Evolutionary conservation across 495 filamentous ascomycete species (phyloP).

Genomic region (Staphylotrichum tortipilum): DNA sequence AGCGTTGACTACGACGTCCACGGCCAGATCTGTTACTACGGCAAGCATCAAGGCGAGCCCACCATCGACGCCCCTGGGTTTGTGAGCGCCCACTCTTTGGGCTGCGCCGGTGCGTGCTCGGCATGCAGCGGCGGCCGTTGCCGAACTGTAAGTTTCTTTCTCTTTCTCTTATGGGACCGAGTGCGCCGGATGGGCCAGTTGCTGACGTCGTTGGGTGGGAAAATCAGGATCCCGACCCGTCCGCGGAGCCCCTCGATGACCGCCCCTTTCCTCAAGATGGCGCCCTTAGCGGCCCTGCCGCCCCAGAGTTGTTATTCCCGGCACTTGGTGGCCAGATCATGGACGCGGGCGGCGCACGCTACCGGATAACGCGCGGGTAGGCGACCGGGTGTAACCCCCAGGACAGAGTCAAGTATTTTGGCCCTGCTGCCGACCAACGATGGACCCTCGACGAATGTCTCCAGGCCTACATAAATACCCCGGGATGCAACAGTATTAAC

Average conservation of each 20-base stretch:
- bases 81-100: constrained; percentile 1
- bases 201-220: not conserved
- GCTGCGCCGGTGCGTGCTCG: not conserved
- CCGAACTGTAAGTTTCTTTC: not conserved
- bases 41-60: constrained; percentile 1
- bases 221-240: not conserved
- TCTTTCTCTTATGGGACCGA: not conserved
- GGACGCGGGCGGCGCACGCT: not conserved
- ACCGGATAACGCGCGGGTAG: not conserved
- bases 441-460: not conserved
- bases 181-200: not conserved
- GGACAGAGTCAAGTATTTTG: not conserved
- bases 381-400: not conserved
- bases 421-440: not conserved
- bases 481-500: too few relatives aligned
- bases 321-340: not conserved
- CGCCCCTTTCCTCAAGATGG: not conserved
- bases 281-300: not conserved
- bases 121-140: not conserved
- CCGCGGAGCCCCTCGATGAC: not conserved
- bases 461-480: not conserved
- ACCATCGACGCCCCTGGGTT: not conserved
- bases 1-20: not conserved
- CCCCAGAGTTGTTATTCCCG: not conserved
- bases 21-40: not conserved